A percentile compares a stretch with the other conserved stretches of the same genome.
Conservation (phyloP, 805 yeast species). For the Saccharomycopsis selenospora region DNA sequence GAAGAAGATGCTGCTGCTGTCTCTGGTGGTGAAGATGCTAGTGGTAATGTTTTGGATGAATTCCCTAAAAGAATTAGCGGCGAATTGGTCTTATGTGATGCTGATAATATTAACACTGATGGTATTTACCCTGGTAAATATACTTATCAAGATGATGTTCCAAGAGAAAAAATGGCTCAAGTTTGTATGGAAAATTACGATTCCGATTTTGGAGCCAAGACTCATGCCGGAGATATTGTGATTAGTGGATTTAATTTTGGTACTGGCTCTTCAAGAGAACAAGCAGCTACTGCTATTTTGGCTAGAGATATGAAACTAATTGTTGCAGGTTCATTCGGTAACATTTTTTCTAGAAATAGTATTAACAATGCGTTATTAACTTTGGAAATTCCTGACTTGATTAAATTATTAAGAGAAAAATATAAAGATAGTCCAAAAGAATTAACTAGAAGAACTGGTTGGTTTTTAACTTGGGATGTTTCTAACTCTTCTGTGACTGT, state of each 20-base stretch:
- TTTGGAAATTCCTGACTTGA: constrained; percentile 84
- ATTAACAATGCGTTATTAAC: constrained; percentile 94
- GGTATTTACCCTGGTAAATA: constrained; percentile 99
- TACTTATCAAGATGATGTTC: constrained; percentile 96
- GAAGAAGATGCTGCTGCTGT: constrained; percentile 26
- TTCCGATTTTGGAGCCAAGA: constrained; percentile 73
- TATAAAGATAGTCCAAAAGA: constrained; percentile 52
- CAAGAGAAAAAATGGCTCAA: constrained; percentile 94
- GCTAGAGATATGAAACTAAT: constrained; percentile 91
- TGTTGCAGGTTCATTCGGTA: constrained; percentile 96
- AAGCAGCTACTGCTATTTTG: constrained; percentile 96
- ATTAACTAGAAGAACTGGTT: constrained; percentile 90
- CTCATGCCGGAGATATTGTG: constrained; percentile 81
- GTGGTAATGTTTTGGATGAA: constrained; percentile 76
- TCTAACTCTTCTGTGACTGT: constrained; percentile 75
- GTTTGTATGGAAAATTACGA: constrained; percentile 99
- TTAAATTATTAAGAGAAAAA: constrained; percentile 64
- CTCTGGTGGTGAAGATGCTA: constrained; percentile 31
- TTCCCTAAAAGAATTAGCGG: constrained; percentile 88
- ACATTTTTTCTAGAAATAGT: constrained; percentile 91
- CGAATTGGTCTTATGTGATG: constrained; percentile 91
- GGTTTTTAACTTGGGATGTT: constrained; percentile 91
- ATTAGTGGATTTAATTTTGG: constrained; percentile 95
- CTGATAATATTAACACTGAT: constrained; percentile 94
- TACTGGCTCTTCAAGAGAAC: constrained; percentile 97